Percentiles rank a stretch among this genome's conserved stretches.
phyloP scores from a whole-genome alignment of 345 rosid genomes.

The Salix caprea region DNA sequence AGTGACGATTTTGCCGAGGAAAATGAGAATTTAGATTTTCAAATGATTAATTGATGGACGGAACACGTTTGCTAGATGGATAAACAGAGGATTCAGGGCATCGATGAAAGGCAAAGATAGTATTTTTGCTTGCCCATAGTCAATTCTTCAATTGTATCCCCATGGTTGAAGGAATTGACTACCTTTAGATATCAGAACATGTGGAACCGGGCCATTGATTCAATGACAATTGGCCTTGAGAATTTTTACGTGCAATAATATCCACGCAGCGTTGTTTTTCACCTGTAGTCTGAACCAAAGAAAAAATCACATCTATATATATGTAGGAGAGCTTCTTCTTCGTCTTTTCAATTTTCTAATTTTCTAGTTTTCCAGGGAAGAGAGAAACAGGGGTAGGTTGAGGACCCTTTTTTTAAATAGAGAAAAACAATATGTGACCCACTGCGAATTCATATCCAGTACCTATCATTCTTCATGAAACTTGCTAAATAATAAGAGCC shows the following conservation, averaged over 20 bases:
- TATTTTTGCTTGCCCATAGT: too few relatives aligned
- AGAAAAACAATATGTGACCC: too few relatives aligned
- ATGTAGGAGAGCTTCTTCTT: not conserved
- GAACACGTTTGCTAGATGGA: not conserved
- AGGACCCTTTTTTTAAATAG: not conserved
- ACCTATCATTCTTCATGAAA: too few relatives aligned
- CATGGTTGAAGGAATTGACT: too few relatives aligned
- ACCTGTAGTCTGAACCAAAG: not conserved
- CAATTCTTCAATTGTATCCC: too few relatives aligned
- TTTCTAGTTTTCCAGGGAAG: not conserved
- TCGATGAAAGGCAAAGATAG: not conserved
- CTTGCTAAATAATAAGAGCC: too few relatives aligned
- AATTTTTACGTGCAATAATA: too few relatives aligned
- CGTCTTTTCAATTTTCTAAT: not conserved
- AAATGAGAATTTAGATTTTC: not conserved
- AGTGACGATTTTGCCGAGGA: too few relatives aligned
- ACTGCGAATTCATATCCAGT: too few relatives aligned
- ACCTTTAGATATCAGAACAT: too few relatives aligned
- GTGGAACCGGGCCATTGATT: too few relatives aligned
- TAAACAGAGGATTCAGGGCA: not conserved
- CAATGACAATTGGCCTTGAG: too few relatives aligned
- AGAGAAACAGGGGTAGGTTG: not conserved
- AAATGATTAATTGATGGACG: not conserved
- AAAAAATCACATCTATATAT: not conserved
- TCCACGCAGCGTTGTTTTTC: not conserved